These are phyloP conservation scores for Collybia mongolica DNA, from an alignment of 768 basidiomycete genomes.

Conservation along the genomic window DNA sequence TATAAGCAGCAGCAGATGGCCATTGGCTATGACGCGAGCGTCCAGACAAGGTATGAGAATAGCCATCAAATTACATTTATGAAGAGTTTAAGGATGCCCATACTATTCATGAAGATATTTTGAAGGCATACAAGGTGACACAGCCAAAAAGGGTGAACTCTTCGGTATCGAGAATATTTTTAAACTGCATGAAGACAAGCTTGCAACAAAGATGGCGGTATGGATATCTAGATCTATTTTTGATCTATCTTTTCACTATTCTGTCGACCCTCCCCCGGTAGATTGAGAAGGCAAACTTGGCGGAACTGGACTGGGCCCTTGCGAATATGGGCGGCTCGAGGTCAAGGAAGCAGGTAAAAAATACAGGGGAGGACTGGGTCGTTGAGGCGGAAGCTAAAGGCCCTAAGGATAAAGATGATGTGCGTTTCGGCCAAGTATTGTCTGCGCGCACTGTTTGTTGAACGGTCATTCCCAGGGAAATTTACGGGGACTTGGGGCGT, in stretches of 20 bases:
- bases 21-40: slow-evolving; percentile 82
- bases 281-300: slow-evolving; percentile 77
- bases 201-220: slow-evolving; percentile 76
- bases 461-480: slow-evolving; percentile 36
- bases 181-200: slow-evolving; percentile 64
- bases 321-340: slow-evolving; percentile 55
- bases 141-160: slow-evolving; percentile 71
- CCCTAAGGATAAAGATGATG: slow-evolving; percentile 37
- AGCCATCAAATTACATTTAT: neutral
- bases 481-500: slow-evolving; percentile 56
- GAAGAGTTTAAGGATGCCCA: neutral
- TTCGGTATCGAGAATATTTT: slow-evolving; percentile 89
- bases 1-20: slow-evolving; percentile 95
- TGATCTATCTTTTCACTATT: neutral
- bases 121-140: slow-evolving; percentile 80
- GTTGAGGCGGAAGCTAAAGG: slow-evolving; percentile 41
- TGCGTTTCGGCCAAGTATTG: slow-evolving; percentile 19
- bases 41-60: slow-evolving; percentile 65
- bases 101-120: slow-evolving; percentile 54
- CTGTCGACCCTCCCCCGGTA: slow-evolving; percentile 20
- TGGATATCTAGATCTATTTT: slow-evolving; percentile 14
- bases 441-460: neutral
- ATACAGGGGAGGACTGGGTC: slow-evolving; percentile 34
- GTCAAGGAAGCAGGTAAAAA: slow-evolving; percentile 30
- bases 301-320: slow-evolving; percentile 80